Conservation (phyloP, 805 yeast species). For the Cyberlindnera samutprakarnensis region DNA sequence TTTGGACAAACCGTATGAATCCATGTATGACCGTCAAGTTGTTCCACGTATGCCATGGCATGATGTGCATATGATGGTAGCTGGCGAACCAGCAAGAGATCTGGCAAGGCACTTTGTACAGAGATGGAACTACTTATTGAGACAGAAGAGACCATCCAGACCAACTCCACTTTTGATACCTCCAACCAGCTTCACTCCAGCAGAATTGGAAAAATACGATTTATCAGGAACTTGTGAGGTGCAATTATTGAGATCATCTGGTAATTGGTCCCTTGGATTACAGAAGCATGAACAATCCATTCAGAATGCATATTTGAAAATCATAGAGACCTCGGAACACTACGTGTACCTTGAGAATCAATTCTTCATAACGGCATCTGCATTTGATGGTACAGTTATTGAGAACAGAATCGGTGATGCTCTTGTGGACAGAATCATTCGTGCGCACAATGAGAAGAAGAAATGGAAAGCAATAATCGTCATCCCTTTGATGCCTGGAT, state of each 20-base stretch:
- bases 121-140: conserved; percentile 89
- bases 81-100: conserved; percentile 93
- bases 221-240: conserved; percentile 85
- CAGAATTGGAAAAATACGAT: conserved; percentile 50
- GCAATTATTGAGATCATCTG: conserved; percentile 82
- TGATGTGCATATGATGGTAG: conserved; percentile 92
- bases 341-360: conserved; percentile 94
- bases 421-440: conserved; percentile 86
- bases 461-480: conserved; percentile 87
- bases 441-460: conserved; percentile 72
- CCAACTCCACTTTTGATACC: conserved; percentile 89
- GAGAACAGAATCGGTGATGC: conserved; percentile 94
- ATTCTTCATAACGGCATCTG: conserved; percentile 87
- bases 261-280: conserved; percentile 90
- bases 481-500: conserved; percentile 97
- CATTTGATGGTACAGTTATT: conserved; percentile 74
- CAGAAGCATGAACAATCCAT: conserved; percentile 81
- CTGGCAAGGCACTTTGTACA: conserved; percentile 91
- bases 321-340: conserved; percentile 88
- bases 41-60: conserved; percentile 99
- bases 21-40: conserved; percentile 76
- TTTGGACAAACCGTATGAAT: conserved; percentile 80
- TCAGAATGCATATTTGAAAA: conserved; percentile 84
- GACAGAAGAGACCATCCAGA: conserved; percentile 93
- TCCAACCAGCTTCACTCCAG: conserved; percentile 76